phyloP scores from a whole-genome alignment of 345 rosid genomes.

The Streptanthus diversifolius region DNA sequence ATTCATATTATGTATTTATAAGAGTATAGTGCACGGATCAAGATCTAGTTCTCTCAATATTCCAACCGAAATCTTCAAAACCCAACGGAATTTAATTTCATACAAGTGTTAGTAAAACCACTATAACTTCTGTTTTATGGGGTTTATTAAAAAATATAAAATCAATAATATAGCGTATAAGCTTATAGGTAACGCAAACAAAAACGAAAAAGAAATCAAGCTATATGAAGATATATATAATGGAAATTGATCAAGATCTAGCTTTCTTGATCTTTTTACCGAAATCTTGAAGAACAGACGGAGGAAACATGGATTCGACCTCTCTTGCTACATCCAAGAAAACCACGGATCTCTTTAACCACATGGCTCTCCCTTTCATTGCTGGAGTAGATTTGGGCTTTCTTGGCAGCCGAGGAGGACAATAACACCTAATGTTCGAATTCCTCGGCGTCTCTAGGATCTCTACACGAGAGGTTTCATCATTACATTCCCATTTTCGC shows the following conservation, averaged over 20 bases:
- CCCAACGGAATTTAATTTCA: not conserved
- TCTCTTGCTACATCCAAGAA: constrained; percentile 65
- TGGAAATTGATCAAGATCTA: constrained; percentile 24
- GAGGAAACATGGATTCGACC: constrained; percentile 59
- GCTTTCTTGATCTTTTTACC: constrained; percentile 61
- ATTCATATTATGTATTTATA: not conserved
- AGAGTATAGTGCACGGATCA: not conserved
- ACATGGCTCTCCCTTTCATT: constrained; percentile 38
- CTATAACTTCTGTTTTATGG: not conserved
- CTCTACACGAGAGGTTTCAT: constrained; percentile 32
- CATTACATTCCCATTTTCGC: constrained; percentile 35
- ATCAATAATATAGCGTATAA: not conserved
- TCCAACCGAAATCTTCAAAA: not conserved
- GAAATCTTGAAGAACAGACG: constrained; percentile 46
- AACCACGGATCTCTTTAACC: constrained; percentile 27
- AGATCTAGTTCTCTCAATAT: not conserved
- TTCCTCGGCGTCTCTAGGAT: constrained; percentile 41
- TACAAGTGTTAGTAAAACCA: not conserved
- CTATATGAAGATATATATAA: not conserved
- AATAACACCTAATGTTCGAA: constrained; percentile 28
- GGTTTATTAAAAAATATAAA: not conserved
- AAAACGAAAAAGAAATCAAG: not conserved
- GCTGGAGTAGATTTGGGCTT: constrained; percentile 53
- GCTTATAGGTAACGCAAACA: not conserved
- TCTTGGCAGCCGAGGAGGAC: constrained; percentile 63